Conservation (phyloP, 345 rosid species). For the Nephelium lappaceum region DNA sequence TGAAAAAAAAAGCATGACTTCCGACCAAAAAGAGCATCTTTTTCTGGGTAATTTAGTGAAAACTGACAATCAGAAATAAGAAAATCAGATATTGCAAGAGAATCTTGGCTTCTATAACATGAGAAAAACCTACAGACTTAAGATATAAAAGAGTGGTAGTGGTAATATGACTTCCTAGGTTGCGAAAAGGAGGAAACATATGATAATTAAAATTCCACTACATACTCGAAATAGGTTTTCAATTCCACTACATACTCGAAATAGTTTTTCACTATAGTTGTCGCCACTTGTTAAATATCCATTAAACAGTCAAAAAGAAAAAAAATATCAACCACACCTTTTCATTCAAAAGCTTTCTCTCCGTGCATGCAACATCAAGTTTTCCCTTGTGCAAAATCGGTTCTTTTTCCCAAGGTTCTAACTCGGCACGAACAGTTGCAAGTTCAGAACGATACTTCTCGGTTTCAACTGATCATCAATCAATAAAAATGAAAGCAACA, state of each 20-base stretch:
- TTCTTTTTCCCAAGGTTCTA: slow-evolving; percentile 95
- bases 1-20: not conserved
- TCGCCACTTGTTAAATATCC: no score
- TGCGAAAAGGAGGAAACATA: not conserved
- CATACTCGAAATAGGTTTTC: not conserved
- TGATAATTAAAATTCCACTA: not conserved
- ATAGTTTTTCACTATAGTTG: not conserved
- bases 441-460: slow-evolving; percentile 84
- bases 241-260: not conserved
- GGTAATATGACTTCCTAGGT: not conserved
- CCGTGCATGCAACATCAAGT: slow-evolving; percentile 85
- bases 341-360: slow-evolving; percentile 71
- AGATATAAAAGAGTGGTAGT: not conserved
- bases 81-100: not conserved
- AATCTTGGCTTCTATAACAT: not conserved
- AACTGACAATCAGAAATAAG: not conserved
- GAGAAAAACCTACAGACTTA: not conserved
- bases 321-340: slow-evolving; percentile 53
- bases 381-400: slow-evolving; percentile 87
- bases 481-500: slow-evolving; percentile 25
- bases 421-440: slow-evolving; percentile 70
- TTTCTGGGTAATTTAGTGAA: not conserved
- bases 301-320: no score
- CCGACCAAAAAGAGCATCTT: not conserved
- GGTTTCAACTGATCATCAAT: slow-evolving; percentile 67